A percentile compares a stretch with the other conserved stretches of the same genome.
Conservation (phyloP, 345 rosid genomes). For the Bruguiera parviflora region DNA sequence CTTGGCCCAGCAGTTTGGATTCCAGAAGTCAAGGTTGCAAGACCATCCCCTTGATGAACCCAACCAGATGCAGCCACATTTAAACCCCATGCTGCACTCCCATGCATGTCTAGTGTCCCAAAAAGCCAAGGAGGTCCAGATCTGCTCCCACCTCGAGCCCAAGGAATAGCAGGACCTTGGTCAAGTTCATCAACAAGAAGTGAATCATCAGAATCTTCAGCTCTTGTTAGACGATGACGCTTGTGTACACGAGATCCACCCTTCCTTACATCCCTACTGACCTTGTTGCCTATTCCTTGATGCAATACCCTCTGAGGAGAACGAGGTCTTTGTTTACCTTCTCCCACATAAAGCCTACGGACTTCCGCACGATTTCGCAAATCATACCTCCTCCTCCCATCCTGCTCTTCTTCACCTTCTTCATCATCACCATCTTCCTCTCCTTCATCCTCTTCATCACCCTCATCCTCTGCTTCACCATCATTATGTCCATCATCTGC, state of each 20-base stretch:
- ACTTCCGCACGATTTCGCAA: constrained; percentile 95
- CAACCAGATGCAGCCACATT: constrained; percentile 99
- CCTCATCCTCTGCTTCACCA: constrained; percentile 59
- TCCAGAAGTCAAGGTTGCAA: constrained; percentile 71
- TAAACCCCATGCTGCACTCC: constrained; percentile 73
- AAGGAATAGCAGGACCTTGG: constrained; percentile 94
- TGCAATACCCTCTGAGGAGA: constrained; percentile 95
- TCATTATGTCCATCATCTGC: constrained; percentile 46
- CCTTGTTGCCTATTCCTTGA: constrained; percentile 93
- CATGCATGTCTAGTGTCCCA: constrained; percentile 92
- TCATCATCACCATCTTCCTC: constrained; percentile 66
- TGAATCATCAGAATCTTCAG: constrained; percentile 98
- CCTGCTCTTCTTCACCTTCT: constrained; percentile 81
- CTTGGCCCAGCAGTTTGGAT: constrained; percentile 99
- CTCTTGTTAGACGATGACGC: constrained; percentile 74
- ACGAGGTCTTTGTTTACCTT: constrained; percentile 72
- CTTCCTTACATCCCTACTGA: constrained; percentile 80
- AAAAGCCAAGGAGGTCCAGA: constrained; percentile 97
- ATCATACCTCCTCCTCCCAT: constrained; percentile 94
- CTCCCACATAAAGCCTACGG: constrained; percentile 72
- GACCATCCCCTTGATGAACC: constrained; percentile 94
- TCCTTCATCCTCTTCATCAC: constrained; percentile 56
- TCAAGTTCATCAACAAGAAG: constrained; percentile 99
- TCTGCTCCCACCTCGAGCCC: constrained; percentile 93
- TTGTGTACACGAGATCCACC: constrained; percentile 95